phyloP scores from a whole-genome alignment of 768 basidiomycete species.

The Phaeotremella fagi region DNA sequence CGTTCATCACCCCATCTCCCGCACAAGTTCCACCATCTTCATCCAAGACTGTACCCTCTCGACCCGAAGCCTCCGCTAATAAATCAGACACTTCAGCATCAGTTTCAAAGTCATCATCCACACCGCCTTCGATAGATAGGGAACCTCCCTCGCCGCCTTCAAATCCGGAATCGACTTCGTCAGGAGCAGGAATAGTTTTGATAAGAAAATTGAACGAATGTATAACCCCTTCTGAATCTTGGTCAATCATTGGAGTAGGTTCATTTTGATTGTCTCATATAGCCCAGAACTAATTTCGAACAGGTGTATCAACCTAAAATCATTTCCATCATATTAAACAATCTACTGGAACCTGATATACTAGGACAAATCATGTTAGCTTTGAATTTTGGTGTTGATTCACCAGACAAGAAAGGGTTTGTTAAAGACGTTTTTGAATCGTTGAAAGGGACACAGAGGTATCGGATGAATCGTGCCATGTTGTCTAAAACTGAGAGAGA shows the following conservation, averaged over 20 bases:
- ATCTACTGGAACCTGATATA: conserved; percentile 32
- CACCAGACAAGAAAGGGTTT: background rate
- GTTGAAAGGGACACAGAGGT: conserved; percentile 21
- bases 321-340: conserved; percentile 15
- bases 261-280: too few species aligned
- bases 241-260: background rate
- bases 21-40: background rate
- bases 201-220: conserved; percentile 15
- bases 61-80: background rate
- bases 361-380: conserved; percentile 22
- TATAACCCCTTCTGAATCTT: background rate
- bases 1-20: conserved; percentile 4
- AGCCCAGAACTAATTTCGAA: background rate
- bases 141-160: conserved; percentile 7
- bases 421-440: conserved; percentile 16
- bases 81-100: background rate
- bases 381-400: conserved; percentile 7
- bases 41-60: background rate
- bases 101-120: background rate
- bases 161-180: conserved; percentile 16
- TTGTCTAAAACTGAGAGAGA: conserved; percentile 10
- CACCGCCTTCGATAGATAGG: background rate
- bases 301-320: conserved; percentile 19
- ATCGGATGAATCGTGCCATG: conserved; percentile 33
- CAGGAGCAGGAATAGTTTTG: conserved; percentile 29